Percentiles rank a stretch among this genome's conserved stretches.
These are phyloP conservation scores for Detonula confervacea DNA, from an alignment of 352 stramenopile species.

Conservation along the genomic window DNA sequence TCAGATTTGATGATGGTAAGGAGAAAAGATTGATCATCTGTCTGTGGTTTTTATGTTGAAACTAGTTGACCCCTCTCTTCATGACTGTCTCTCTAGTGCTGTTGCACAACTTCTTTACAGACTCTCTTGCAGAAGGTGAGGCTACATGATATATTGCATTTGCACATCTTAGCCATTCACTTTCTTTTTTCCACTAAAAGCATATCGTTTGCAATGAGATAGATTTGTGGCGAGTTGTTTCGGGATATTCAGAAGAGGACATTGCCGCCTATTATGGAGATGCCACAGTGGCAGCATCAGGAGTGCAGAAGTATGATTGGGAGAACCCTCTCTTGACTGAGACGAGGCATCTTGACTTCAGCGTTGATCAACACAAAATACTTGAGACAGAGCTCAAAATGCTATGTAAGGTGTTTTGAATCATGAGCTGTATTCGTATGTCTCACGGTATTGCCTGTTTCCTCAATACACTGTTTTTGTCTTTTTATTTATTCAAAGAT, in stretches of 20 bases:
- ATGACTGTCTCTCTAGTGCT: constrained; percentile 30
- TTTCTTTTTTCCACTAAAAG: background rate
- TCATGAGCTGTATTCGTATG: too few species aligned
- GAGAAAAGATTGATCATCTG: too few species aligned
- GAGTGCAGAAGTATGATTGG: constrained; percentile 59
- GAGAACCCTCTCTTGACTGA: constrained; percentile 31
- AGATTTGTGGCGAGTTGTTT: constrained; percentile 46
- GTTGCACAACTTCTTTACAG: constrained; percentile 66
- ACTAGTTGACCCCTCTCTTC: too few species aligned
- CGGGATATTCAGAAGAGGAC: constrained; percentile 52
- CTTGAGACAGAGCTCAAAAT: constrained; percentile 68
- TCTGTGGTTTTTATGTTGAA: too few species aligned
- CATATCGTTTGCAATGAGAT: background rate
- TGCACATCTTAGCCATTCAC: background rate
- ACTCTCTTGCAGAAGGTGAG: constrained; percentile 43
- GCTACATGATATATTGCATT: background rate
- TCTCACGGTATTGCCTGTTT: too few species aligned
- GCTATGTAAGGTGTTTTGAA: too few species aligned
- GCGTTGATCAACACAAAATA: constrained; percentile 51
- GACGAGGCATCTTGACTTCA: constrained; percentile 54
- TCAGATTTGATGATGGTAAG: too few species aligned
- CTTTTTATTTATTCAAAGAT: constrained; percentile 14
- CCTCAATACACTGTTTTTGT: background rate
- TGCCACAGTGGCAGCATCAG: constrained; percentile 25
- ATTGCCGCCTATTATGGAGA: constrained; percentile 48